Evolutionary conservation across 1,284 basidiomycete genomes (phyloP).

Genomic region (Rhodotorula sp.): DNA sequence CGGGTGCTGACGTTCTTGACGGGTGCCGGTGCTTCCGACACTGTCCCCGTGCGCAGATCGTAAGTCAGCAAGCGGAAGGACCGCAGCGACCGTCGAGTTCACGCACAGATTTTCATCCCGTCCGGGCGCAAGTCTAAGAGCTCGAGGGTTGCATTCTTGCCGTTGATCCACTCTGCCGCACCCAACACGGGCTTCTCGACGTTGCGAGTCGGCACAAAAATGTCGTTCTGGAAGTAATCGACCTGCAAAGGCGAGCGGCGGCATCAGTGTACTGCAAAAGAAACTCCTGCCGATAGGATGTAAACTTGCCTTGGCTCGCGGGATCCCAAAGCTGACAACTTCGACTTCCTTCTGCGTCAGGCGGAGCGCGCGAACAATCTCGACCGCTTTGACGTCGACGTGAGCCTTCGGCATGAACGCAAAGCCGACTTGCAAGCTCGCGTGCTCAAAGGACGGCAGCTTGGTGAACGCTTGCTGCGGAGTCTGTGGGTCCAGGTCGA

Average conservation of each 20-base stretch:
- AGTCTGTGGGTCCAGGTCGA: conserved; percentile 39
- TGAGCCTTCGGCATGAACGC: conserved; percentile 51
- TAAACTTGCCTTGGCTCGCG: conserved; percentile 48
- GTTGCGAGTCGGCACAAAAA: conserved; percentile 51
- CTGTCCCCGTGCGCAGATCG: background rate
- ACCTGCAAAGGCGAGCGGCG: conserved; percentile 13
- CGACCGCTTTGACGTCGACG: conserved; percentile 59
- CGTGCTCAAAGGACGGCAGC: conserved; percentile 49
- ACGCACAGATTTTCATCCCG: conserved; percentile 46
- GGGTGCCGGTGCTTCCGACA: conserved; percentile 32
- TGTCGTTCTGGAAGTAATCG: conserved; percentile 56
- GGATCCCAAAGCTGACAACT: conserved; percentile 52
- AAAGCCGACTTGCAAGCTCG: conserved; percentile 50
- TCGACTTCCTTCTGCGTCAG: conserved; percentile 82
- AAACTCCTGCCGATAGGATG: background rate
- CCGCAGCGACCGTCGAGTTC: background rate
- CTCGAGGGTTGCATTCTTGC: conserved; percentile 35
- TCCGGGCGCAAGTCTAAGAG: conserved; percentile 47
- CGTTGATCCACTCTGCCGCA: conserved; percentile 48
- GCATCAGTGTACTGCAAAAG: background rate
- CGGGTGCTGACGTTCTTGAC: conserved; percentile 21
- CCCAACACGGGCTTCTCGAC: conserved; percentile 41
- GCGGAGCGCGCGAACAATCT: conserved; percentile 62
- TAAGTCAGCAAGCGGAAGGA: background rate
- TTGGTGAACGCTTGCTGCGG: conserved; percentile 43